Conservation (phyloP, 2,329 filamentous ascomycete species). For the Fusarium nematophilum region DNA sequence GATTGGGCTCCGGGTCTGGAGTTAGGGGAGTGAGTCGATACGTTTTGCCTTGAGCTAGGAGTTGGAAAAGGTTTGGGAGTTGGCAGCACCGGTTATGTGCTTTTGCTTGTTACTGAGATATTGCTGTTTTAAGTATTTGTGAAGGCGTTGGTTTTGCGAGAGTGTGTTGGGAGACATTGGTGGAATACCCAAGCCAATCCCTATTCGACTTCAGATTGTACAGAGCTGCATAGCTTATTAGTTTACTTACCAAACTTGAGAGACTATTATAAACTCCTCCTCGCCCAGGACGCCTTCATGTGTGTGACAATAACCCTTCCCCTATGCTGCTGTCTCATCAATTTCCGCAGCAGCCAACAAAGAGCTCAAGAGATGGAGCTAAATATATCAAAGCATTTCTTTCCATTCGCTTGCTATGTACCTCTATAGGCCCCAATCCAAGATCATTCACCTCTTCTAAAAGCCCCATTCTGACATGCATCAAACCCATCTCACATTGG, state of each 20-base stretch:
- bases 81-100: conserved; percentile 24
- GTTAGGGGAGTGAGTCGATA: neutral
- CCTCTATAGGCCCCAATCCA: conserved; percentile 35
- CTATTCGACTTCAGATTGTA: conserved; percentile 20
- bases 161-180: conserved; percentile 11
- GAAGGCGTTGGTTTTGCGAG: conserved; percentile 22
- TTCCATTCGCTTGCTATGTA: conserved; percentile 39
- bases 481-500: neutral
- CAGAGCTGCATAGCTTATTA: conserved; percentile 16
- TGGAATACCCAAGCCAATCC: neutral
- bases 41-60: conserved; percentile 29
- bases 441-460: conserved; percentile 31
- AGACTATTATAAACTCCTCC: neutral
- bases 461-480: conserved; percentile 6
- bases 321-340: neutral
- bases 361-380: neutral
- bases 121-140: conserved; percentile 28
- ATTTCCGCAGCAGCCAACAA: neutral
- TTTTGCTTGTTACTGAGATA: conserved; percentile 27
- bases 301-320: neutral
- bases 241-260: conserved; percentile 23
- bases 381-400: conserved; percentile 21
- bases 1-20: neutral
- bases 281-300: neutral
- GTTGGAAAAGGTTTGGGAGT: conserved; percentile 35